Base-by-base conservation (phyloP, 1,284 basidiomycete species). In the Marasmius sp. region DNA sequence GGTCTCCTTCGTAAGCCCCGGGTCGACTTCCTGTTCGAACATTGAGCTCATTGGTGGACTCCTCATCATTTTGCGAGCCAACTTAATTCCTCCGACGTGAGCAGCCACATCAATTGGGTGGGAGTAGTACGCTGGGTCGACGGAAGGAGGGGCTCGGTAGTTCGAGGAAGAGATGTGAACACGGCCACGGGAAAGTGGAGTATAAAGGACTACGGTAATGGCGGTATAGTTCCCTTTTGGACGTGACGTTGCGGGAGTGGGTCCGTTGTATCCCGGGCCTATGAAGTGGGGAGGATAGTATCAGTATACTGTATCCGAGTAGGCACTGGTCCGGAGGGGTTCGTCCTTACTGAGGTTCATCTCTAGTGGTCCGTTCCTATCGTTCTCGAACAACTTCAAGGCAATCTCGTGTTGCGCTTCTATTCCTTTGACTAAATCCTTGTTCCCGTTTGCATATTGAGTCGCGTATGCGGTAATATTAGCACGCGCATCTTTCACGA, bases 251-350 rank as follows among this genome's bases (percentile, higher is more conserved):
- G 52, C 33, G 5, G 63, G 22, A 11, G 69, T 71, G 0, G 74
- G 69, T 8, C 72, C 74, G 0, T 67, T 66, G 53, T 74, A 75
- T 1, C 72, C 72, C 2, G 74, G 72, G 34, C 65, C 68, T 69
- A 52, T 27, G 27, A 36, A 20, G 41, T 3, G 8, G 8, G 16
- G 16, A n/a, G 16, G 20, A 8, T 47, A 16, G 16, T 47, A n/a
- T 8, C 8, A 18, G 45, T 47, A n/a, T n/a, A n/a, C n/a, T n/a
- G n/a, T n/a, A 2, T 47, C 16, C 16, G 14, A 18, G 45, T 11
- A 8, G 7, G n/a, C 7, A 16, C 7, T 11, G n/a, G 16, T 47
- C 16, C 6, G 45, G 3, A 6, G 41, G 12, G 41, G 41, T 12
- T 2, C 11, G 41, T n/a, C 50, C 43, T 18, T 45, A 74, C 73